Evolutionary conservation across 257 asterid species (phyloP).

Genomic region (Solanum appendiculatum): DNA sequence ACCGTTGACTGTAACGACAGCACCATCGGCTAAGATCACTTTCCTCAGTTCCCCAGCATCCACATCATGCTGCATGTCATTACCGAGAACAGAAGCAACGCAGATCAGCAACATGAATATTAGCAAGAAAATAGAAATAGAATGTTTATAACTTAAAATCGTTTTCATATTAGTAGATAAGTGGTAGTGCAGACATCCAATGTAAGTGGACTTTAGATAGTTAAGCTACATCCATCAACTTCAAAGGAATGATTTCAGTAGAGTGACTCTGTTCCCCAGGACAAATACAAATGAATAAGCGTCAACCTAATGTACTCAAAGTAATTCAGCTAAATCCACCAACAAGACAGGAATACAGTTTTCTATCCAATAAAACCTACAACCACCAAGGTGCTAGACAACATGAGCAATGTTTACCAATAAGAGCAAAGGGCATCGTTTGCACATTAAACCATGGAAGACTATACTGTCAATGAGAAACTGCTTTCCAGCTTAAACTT

Average conservation of each 20-base stretch:
- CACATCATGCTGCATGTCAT: slow-evolving; percentile 45
- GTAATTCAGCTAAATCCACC: neutral
- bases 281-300: neutral
- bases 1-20: slow-evolving; percentile 90
- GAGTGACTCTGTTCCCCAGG: neutral
- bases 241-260: neutral
- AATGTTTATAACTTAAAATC: neutral
- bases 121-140: neutral
- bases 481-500: neutral
- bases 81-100: neutral
- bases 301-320: neutral
- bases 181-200: neutral
- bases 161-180: neutral
- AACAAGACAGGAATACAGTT: neutral
- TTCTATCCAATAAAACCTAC: neutral
- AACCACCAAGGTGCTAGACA: neutral
- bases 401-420: neutral
- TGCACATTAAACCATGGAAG: neutral
- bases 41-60: slow-evolving; percentile 82
- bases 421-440: neutral
- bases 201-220: neutral
- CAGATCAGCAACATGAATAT: neutral
- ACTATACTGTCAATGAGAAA: neutral
- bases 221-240: neutral
- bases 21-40: slow-evolving; percentile 86